phyloP scores from a whole-genome alignment of 2,329 filamentous ascomycete genomes.

The Fusarium haematococcum region DNA sequence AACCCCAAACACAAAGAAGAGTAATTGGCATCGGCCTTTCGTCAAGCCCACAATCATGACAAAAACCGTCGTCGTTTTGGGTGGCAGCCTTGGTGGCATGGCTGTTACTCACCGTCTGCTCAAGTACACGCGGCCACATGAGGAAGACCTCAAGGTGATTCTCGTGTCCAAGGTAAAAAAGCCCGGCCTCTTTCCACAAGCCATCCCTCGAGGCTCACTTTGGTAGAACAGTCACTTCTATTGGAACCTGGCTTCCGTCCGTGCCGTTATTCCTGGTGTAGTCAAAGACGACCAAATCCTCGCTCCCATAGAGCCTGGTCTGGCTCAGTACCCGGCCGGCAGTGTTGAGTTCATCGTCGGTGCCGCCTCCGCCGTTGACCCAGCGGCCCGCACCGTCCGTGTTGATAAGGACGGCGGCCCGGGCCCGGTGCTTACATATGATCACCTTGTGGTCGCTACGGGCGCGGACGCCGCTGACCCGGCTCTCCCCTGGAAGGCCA shows the following conservation, averaged over 20 bases:
- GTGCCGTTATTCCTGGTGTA: constrained; percentile 64
- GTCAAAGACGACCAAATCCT: constrained; percentile 63
- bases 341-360: constrained; percentile 66
- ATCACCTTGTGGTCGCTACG: constrained; percentile 69
- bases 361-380: constrained; percentile 56
- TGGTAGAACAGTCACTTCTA: constrained; percentile 67
- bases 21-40: background rate
- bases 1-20: background rate
- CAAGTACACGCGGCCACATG: constrained; percentile 60
- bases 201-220: background rate
- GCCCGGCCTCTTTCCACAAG: background rate
- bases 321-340: constrained; percentile 61
- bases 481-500: constrained; percentile 65
- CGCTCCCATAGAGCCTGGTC: constrained; percentile 61
- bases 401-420: constrained; percentile 45
- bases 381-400: constrained; percentile 55
- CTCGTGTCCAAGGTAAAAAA: constrained; percentile 64
- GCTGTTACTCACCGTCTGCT: constrained; percentile 66
- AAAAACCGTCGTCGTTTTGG: constrained; percentile 66
- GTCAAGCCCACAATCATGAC: constrained; percentile 50
- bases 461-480: constrained; percentile 58
- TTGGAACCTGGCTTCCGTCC: constrained; percentile 69
- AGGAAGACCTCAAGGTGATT: constrained; percentile 64
- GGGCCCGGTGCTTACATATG: constrained; percentile 53
- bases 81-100: constrained; percentile 66